Evolutionary conservation across 345 rosid genomes (phyloP), one percentile per base, ranked within the genome.

Genomic region (Cochlearia excelsa): DNA sequence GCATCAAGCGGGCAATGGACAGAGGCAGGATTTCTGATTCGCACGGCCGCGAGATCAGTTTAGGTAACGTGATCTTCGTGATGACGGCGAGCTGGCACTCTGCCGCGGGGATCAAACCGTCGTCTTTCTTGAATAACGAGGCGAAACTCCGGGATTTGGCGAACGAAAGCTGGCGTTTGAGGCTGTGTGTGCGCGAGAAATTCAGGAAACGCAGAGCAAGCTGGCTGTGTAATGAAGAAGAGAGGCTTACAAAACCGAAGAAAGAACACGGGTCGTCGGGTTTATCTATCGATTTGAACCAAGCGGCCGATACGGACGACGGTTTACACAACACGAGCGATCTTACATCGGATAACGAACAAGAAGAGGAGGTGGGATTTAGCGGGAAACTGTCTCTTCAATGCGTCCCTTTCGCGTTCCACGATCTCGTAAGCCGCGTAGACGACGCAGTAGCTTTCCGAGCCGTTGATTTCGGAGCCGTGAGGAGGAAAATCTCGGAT

Each of bases 1-100:
- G 83, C 73, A 82, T 94, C 34, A 90, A 82, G 65, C 76, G 81
- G 28, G 99, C 97, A 2, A 84, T 90, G 85, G 97, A 94, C 48
- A 80, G 88, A 66, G 99, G 99, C 23, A 78, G 99, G 45, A 80
- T 94, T 40, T 61, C 81, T 39, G 96, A 94, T 74, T 87, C 99
- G 27, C 79, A 90, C 45, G 97, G 97, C 68, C 88, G 99, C 5
- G 99, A 94, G 74, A 81, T 87, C 69, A 94, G 92, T 71, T 83
- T 94, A 39, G 90, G 96, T 28, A 90, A 82, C 30, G 91, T 90
- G 26, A 94, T 86, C 40, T 82, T 94, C 68, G 83, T 94, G 47
- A 82, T 94, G 61, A 85, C 99, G 7, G 84, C 86, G 44, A 80
- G 67, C 61, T 66, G 75, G 75, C 61, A 60, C 28, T 65, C 71